Percentiles rank a stretch among this genome's conserved stretches.
These are phyloP conservation scores for Hypoxylon intermedium DNA, from an alignment of 495 filamentous ascomycete species.

Conservation along the genomic window DNA sequence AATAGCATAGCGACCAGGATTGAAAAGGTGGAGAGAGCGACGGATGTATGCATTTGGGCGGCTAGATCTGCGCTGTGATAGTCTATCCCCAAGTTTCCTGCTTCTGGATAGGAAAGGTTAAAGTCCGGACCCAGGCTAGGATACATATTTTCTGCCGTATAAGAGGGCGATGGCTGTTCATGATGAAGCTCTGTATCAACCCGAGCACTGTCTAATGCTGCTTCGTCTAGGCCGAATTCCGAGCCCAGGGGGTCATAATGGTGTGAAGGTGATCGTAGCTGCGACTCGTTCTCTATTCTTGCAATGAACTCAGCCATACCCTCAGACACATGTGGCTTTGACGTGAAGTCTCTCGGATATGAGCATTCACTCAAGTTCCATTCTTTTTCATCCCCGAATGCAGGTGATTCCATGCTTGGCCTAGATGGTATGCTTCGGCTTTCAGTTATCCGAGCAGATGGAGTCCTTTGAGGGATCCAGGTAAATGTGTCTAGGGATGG, in stretches of 20 bases:
- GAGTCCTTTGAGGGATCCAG: conserved; percentile 36
- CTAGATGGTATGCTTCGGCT: conserved; percentile 5
- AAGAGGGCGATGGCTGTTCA: neutral
- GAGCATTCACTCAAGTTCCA: neutral
- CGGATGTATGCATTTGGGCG: no score
- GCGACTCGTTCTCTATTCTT: conserved; percentile 48
- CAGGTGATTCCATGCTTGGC: conserved; percentile 28
- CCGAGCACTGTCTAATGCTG: neutral
- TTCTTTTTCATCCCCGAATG: conserved; percentile 24
- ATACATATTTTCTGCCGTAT: neutral
- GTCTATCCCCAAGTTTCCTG: neutral
- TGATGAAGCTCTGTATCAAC: neutral
- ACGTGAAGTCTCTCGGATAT: neutral
- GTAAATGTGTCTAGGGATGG: conserved; percentile 16
- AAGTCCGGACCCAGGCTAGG: neutral
- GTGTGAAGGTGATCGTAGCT: neutral
- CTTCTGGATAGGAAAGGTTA: neutral
- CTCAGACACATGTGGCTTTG: conserved; percentile 23
- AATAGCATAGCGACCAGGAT: no score
- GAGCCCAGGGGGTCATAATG: neutral
- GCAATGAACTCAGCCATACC: conserved; percentile 49
- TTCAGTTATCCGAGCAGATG: conserved; percentile 4
- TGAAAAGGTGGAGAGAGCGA: no score
- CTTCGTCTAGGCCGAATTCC: neutral
- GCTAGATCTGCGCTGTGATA: no score